Conservation (phyloP, 768 basidiomycete species). For the Panaeolus papilionaceus region DNA sequence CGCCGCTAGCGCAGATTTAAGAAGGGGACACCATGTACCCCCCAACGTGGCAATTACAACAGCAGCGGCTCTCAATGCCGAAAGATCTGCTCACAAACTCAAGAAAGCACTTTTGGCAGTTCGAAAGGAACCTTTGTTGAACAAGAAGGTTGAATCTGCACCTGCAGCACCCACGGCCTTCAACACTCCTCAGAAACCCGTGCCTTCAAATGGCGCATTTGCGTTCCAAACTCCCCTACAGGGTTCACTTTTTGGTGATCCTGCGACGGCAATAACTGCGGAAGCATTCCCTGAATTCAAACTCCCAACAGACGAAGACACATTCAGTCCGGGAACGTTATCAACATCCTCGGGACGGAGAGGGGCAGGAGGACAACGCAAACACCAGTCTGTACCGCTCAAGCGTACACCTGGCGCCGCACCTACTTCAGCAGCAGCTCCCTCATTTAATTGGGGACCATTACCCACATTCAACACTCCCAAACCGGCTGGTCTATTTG, state of each 20-base stretch:
- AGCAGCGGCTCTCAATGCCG: slow-evolving; percentile 83
- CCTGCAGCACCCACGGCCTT: slow-evolving; percentile 41
- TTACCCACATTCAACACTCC: slow-evolving; percentile 51
- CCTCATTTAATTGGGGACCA: slow-evolving; percentile 68
- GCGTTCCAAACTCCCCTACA: slow-evolving; percentile 23
- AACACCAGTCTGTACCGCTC: slow-evolving; percentile 46
- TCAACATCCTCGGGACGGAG: slow-evolving; percentile 29
- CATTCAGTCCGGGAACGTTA: slow-evolving; percentile 44
- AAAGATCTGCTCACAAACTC: slow-evolving; percentile 72
- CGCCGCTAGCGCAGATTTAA: slow-evolving; percentile 4
- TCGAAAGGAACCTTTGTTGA: slow-evolving; percentile 71
- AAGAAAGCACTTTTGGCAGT: slow-evolving; percentile 69
- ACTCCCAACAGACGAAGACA: slow-evolving; percentile 43
- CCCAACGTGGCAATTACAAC: slow-evolving; percentile 76
- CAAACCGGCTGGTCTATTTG: slow-evolving; percentile 25
- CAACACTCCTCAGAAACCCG: slow-evolving; percentile 41
- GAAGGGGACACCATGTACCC: slow-evolving; percentile 46
- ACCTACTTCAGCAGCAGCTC: slow-evolving; percentile 33
- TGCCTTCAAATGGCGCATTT: slow-evolving; percentile 28
- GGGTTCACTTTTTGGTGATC: slow-evolving; percentile 35
- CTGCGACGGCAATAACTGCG: slow-evolving; percentile 1
- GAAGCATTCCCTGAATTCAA: slow-evolving; percentile 27
- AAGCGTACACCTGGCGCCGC: slow-evolving; percentile 39
- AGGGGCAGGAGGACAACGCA: slow-evolving; percentile 42
- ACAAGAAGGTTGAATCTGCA: slow-evolving; percentile 52